Conservation (phyloP, 441 rosid species). For the Pelargonium exstipulatum region DNA sequence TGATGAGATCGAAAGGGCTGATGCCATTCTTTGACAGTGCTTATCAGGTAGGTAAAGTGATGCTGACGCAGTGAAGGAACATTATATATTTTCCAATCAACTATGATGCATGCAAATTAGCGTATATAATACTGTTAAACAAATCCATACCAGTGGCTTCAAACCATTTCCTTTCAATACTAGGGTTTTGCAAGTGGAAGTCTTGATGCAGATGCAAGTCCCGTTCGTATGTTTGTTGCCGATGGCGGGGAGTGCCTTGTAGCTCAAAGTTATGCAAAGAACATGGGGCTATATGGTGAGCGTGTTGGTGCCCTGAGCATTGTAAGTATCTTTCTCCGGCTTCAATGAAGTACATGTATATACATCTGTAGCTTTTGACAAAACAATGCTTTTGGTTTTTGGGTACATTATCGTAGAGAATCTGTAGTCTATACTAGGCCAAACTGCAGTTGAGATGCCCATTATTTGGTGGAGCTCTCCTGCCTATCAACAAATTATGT, state of each 20-base stretch:
- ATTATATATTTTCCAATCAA: neutral
- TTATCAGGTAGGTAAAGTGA: conserved; percentile 56
- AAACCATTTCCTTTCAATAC: neutral
- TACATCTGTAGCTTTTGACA: neutral
- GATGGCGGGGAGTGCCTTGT: conserved; percentile 85
- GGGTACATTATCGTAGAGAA: neutral
- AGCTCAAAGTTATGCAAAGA: conserved; percentile 94
- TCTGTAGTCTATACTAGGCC: neutral
- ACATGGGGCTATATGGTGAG: conserved; percentile 97
- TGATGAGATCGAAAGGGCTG: conserved; percentile 61
- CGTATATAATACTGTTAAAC: neutral
- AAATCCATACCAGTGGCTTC: neutral
- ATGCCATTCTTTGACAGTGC: conserved; percentile 96
- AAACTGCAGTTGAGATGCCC: neutral
- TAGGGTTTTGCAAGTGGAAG: conserved; percentile 94
- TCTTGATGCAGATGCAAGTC: conserved; percentile 75
- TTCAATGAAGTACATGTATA: neutral
- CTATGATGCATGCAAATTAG: neutral
- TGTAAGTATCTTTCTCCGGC: conserved; percentile 35
- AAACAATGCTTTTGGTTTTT: neutral
- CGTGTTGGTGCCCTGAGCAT: conserved; percentile 94
- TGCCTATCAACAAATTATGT: neutral
- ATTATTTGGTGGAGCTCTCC: neutral
- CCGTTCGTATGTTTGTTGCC: conserved; percentile 83
- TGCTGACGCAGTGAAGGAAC: neutral